phyloP scores from a whole-genome alignment of 2,329 filamentous ascomycete species.

The Leptodontidium sp. region DNA sequence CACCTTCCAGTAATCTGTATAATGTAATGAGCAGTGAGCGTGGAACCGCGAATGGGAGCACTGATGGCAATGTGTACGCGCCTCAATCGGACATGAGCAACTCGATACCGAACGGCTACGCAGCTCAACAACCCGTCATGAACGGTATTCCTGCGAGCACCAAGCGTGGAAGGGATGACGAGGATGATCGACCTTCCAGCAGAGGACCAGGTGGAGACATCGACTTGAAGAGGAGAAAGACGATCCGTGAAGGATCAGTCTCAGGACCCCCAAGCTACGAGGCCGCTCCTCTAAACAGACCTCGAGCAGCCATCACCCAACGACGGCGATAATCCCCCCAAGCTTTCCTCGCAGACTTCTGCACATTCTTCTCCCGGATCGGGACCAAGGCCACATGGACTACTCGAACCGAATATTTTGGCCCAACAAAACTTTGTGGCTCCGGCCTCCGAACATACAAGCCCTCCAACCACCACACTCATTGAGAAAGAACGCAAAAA shows the following conservation, averaged over 20 bases:
- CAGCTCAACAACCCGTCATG: slow-evolving; percentile 67
- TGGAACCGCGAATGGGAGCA: slow-evolving; percentile 69
- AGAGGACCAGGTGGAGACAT: slow-evolving; percentile 59
- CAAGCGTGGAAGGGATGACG: slow-evolving; percentile 56
- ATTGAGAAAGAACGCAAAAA: slow-evolving; percentile 37
- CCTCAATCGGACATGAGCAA: slow-evolving; percentile 66
- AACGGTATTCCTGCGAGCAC: slow-evolving; percentile 63
- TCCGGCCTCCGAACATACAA: slow-evolving; percentile 43
- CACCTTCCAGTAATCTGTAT: slow-evolving; percentile 83
- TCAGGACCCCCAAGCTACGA: slow-evolving; percentile 58
- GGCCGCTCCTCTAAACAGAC: slow-evolving; percentile 54
- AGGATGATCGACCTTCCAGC: slow-evolving; percentile 65
- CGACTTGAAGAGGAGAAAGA: slow-evolving; percentile 82
- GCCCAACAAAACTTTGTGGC: slow-evolving; percentile 34
- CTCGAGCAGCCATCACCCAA: slow-evolving; percentile 55
- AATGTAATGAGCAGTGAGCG: slow-evolving; percentile 88
- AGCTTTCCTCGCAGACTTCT: slow-evolving; percentile 34
- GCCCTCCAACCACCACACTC: slow-evolving; percentile 43
- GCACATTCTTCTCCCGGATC: slow-evolving; percentile 40
- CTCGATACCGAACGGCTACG: slow-evolving; percentile 68
- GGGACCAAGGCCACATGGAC: slow-evolving; percentile 23
- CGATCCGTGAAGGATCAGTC: slow-evolving; percentile 68
- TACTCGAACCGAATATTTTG: slow-evolving; percentile 24
- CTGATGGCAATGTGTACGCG: slow-evolving; percentile 74
- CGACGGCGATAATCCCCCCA: slow-evolving; percentile 42